These are phyloP conservation scores for Pseudocercospora crystallina DNA, from an alignment of 2,329 filamentous ascomycete genomes.

Conservation along the genomic window DNA sequence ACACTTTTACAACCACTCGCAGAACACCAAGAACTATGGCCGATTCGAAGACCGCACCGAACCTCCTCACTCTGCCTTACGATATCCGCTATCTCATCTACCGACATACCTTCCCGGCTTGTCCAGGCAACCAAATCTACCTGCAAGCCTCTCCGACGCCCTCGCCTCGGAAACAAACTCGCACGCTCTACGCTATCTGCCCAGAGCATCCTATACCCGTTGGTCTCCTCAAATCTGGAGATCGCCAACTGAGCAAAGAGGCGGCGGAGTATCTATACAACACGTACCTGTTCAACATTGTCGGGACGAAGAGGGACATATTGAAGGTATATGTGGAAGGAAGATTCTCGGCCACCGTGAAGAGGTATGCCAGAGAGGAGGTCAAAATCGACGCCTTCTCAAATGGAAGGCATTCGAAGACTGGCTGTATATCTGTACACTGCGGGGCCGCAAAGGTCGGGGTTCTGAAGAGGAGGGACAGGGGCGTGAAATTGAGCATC, in stretches of 20 bases:
- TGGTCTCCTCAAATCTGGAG: conserved; percentile 19
- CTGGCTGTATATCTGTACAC: conserved; percentile 32
- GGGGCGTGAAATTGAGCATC: conserved; percentile 23
- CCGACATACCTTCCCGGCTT: conserved; percentile 29
- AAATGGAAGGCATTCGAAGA: conserved; percentile 33
- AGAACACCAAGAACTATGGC: too few species aligned
- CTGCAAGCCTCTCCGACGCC: conserved; percentile 20
- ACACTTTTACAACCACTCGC: too few species aligned
- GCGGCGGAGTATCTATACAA: conserved; percentile 31
- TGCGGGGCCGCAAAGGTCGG: conserved; percentile 22
- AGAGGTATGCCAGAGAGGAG: conserved; percentile 22
- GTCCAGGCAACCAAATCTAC: conserved; percentile 27
- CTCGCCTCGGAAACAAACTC: too few species aligned
- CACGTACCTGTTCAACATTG: conserved; percentile 34
- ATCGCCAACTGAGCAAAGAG: conserved; percentile 24
- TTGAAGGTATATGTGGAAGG: conserved; percentile 23
- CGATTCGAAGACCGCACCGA: not conserved
- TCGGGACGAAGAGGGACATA: conserved; percentile 33
- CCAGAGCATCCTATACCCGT: conserved; percentile 9
- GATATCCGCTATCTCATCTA: conserved; percentile 34
- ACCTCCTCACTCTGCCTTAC: conserved; percentile 29
- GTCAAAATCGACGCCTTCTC: conserved; percentile 31
- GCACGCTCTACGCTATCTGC: not conserved
- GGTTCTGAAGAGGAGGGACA: conserved; percentile 19
- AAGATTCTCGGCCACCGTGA: conserved; percentile 20